Conservation (phyloP, 2,329 filamentous ascomycete species). For the Neurospora sp. region DNA sequence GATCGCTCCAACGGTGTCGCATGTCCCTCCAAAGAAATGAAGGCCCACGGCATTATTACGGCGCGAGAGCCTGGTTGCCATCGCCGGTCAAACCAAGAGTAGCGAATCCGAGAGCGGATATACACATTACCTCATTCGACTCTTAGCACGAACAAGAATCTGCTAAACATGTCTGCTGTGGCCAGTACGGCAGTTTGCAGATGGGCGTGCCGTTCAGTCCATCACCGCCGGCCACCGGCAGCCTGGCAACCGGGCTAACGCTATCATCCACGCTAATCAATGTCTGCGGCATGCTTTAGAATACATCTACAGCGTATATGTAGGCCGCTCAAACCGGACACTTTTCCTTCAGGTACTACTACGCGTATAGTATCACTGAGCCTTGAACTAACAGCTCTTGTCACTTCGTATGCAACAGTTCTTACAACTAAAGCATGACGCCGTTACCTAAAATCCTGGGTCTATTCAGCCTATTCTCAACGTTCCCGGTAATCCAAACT, state of each 20-base stretch:
- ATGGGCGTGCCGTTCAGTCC: conserved; percentile 1
- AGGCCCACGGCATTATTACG: neutral
- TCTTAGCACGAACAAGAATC: neutral
- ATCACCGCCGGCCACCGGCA: conserved; percentile 11
- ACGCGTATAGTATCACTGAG: neutral
- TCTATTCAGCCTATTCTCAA: neutral
- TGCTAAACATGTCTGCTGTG: neutral
- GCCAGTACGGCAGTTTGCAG: neutral
- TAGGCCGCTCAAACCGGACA: neutral
- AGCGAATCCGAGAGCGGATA: neutral
- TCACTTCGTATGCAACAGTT: neutral
- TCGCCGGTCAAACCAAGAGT: neutral
- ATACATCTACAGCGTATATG: neutral
- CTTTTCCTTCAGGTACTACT: neutral
- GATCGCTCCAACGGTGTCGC: neutral
- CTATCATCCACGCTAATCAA: neutral
- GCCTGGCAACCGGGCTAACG: conserved; percentile 4
- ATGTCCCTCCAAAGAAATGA: neutral
- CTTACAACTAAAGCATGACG: neutral
- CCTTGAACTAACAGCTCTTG: neutral
- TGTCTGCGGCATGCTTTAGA: neutral
- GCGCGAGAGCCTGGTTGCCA: neutral
- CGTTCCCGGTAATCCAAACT: neutral
- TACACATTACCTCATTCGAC: neutral
- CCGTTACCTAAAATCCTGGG: neutral